Evolutionary conservation across 495 filamentous ascomycete species (phyloP).

Genomic region (Daldinia caldariorum): DNA sequence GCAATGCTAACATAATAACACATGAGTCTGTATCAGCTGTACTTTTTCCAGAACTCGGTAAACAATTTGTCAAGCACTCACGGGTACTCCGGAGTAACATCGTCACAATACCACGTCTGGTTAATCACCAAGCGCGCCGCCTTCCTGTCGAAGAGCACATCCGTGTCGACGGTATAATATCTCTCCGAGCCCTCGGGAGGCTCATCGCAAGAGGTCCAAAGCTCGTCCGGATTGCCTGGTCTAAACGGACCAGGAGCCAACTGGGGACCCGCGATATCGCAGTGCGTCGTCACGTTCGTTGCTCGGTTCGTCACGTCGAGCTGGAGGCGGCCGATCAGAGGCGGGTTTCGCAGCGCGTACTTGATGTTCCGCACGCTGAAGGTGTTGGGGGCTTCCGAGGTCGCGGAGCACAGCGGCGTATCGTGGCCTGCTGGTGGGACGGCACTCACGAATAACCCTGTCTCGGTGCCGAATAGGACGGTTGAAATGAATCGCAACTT

Average conservation of each 20-base stretch:
- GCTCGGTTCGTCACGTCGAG: neutral
- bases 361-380: neutral
- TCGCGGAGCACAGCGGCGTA: neutral
- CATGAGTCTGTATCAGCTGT: neutral
- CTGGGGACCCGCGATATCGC: slow-evolving; percentile 4
- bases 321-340: neutral
- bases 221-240: neutral
- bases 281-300: neutral
- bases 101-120: slow-evolving; percentile 9
- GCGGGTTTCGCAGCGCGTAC: slow-evolving; percentile 8
- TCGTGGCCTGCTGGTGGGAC: slow-evolving; percentile 5
- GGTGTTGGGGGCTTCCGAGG: slow-evolving; percentile 1
- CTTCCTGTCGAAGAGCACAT: slow-evolving; percentile 1
- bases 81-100: slow-evolving; percentile 4
- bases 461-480: neutral
- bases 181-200: neutral
- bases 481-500: neutral
- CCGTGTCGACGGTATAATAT: slow-evolving; percentile 4
- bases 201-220: slow-evolving; percentile 12
- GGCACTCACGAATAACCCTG: neutral
- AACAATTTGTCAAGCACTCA: neutral
- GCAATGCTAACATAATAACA: neutral
- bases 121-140: neutral
- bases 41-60: neutral
- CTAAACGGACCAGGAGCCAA: neutral